phyloP scores from a whole-genome alignment of 176 grass and related monocot species.

The Musa beccarii region DNA sequence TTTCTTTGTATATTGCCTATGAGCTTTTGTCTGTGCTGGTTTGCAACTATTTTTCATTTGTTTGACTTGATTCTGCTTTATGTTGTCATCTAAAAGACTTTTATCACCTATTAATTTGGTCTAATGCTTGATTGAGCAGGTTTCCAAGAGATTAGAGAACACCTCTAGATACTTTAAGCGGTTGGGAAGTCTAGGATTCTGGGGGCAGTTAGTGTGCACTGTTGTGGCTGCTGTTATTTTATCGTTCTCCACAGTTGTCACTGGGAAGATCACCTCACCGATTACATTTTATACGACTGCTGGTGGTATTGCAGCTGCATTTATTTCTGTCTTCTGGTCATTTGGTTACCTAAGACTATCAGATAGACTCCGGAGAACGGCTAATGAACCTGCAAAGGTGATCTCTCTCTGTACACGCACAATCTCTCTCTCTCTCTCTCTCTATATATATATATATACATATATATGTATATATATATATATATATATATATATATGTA shows the following conservation, averaged over 20 bases:
- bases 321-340: constrained; percentile 98
- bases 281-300: constrained; percentile 87
- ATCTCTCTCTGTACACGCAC: not conserved
- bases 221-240: constrained; percentile 80
- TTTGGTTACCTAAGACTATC: constrained; percentile 89
- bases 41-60: not conserved
- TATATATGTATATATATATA: not conserved
- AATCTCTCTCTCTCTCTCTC: not conserved
- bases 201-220: constrained; percentile 79
- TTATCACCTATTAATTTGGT: not conserved
- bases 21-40: constrained; percentile 5
- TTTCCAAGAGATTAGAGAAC: constrained; percentile 75
- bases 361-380: constrained; percentile 65
- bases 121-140: constrained; percentile 39
- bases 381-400: constrained; percentile 88
- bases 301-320: constrained; percentile 60
- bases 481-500: too few relatives aligned
- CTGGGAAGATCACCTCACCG: constrained; percentile 62
- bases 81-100: not conserved
- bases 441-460: too few relatives aligned
- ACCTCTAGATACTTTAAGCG: constrained; percentile 88
- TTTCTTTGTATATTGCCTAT: not conserved
- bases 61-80: not conserved
- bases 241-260: constrained; percentile 72
- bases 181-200: constrained; percentile 77